Base-by-base conservation (phyloP, 2,329 filamentous ascomycete species). In the Macrophomina tecta region DNA sequence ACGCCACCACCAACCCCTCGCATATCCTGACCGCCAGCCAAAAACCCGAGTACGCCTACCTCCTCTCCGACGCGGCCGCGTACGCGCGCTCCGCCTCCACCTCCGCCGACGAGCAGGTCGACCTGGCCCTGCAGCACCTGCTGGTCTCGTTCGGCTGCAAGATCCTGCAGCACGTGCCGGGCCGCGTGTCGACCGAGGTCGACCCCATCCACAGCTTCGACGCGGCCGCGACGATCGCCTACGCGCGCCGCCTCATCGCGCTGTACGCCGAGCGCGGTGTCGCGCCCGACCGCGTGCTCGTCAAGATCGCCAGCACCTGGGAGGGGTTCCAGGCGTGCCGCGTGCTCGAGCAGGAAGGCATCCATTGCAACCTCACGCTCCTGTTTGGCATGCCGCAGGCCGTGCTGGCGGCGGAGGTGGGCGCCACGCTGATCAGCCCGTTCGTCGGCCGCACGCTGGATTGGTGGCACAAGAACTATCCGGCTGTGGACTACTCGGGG, bases 221-320 rank as follows among this genome's bases (percentile, higher is more conserved):
- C 45, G 18, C n/a, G 7, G n/a, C 16, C 30, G 58, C 45, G 0
- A 88, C 82, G 0, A 72, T 87, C 2, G 74, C 36, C 6, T 52
- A 55, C 36, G 65, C 65, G 12, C 55, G 62, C 14, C 76, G 86
- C 63, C 83, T 88, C 46, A 73, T 84, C 18, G 75, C 79, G 5
- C 77, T 86, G 36, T 85, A 85, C 72, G 76, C 77, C 52, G 73
- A 78, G 53, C 70, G 86, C 12, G 79, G 80, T 3, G 81, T 82
- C 0, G 28, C 9, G 12, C 23, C 2, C 8, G 58, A 55, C 6
- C 80, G 87, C 36, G 78, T 90, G 36, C 89, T 85, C 68, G 87
- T 90, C 77, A 90, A 90, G 72, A 84, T 90, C 46, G 85, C 87
- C 0, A 80, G 83, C 7, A 90, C 87, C 0, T 90, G 86, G 83